Percentiles rank a stretch among this genome's conserved stretches.
Conservation (phyloP, 192 early-diverging fungal species). For the Gaertneriomyces semiglobifer region DNA sequence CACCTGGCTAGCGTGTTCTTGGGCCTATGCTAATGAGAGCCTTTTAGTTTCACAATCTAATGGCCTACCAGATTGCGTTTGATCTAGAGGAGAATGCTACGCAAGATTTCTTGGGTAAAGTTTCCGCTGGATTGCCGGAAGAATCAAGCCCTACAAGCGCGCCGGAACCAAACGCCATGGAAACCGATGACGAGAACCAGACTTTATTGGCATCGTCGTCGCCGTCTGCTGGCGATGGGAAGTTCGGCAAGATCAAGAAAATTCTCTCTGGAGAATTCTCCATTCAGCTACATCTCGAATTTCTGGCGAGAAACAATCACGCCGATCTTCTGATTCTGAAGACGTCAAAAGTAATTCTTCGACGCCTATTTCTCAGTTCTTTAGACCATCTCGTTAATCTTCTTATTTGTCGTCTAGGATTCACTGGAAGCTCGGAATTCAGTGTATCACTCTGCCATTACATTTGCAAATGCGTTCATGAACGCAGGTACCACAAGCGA, state of each 20-base stretch:
- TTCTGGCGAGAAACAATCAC: conserved; percentile 92
- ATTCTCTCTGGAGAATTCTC: conserved; percentile 90
- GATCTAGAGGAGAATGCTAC: conserved; percentile 95
- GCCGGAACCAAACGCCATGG: conserved; percentile 43
- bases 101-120: conserved; percentile 90
- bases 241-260: conserved; percentile 58
- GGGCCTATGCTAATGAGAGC: too few species aligned
- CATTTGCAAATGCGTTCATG: conserved; percentile 97
- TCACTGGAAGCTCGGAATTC: conserved; percentile 87
- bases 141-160: conserved; percentile 25
- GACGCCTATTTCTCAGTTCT: background rate
- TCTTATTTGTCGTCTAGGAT: conserved; percentile 48
- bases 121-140: conserved; percentile 54
- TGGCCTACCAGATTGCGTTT: conserved; percentile 97
- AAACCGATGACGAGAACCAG: conserved; percentile 47
- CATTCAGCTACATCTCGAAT: conserved; percentile 91
- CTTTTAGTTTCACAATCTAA: conserved; percentile 56
- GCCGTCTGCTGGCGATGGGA: background rate
- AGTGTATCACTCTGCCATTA: conserved; percentile 90
- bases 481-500: conserved; percentile 97
- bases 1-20: too few species aligned
- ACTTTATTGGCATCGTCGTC: conserved; percentile 21
- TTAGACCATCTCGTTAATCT: background rate
- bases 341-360: conserved; percentile 63
- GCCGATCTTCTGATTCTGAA: conserved; percentile 95